Evolutionary conservation across 1,139 yeast genomes (phyloP).

Genomic region (Kurtzmaniella quercitrusa): DNA sequence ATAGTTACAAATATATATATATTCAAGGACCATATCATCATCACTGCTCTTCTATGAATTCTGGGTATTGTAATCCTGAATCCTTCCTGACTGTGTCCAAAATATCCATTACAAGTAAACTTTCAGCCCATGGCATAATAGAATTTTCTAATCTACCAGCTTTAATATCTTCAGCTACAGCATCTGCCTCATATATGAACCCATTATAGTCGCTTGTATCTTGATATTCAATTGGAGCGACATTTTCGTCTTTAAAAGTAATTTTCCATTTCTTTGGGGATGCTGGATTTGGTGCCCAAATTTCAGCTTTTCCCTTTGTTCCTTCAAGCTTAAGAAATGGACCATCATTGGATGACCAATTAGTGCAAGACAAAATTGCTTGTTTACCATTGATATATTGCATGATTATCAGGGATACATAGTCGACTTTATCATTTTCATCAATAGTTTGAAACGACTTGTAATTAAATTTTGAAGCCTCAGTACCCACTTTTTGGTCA

Average conservation of each 20-base stretch:
- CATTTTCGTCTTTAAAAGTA: slow-evolving; percentile 17
- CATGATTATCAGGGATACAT: slow-evolving; percentile 29
- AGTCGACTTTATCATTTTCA: slow-evolving; percentile 29
- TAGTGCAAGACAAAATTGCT: slow-evolving; percentile 33
- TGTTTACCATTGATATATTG: slow-evolving; percentile 33
- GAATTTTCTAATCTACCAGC: slow-evolving; percentile 31
- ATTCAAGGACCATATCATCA: too few species aligned
- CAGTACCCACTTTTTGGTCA: slow-evolving; percentile 27
- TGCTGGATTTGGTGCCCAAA: slow-evolving; percentile 35
- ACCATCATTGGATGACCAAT: slow-evolving; percentile 22
- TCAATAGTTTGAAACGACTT: slow-evolving; percentile 28
- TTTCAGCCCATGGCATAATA: slow-evolving; percentile 40
- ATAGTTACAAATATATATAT: too few species aligned
- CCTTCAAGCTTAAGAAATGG: slow-evolving; percentile 36
- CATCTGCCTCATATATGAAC: slow-evolving; percentile 51
- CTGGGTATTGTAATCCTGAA: slow-evolving; percentile 38
- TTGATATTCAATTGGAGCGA: slow-evolving; percentile 16
- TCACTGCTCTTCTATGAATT: neutral
- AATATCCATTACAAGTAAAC: slow-evolving; percentile 37
- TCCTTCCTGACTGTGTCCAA: slow-evolving; percentile 44
- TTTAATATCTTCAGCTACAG: slow-evolving; percentile 39
- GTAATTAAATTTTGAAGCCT: slow-evolving; percentile 24
- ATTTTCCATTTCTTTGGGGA: slow-evolving; percentile 24
- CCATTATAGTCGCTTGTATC: slow-evolving; percentile 35
- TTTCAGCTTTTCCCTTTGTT: slow-evolving; percentile 31